Percentiles rank a stretch among this genome's conserved stretches.
Conservation (phyloP, 2,329 filamentous ascomycete genomes). For the Aspergillus uvarum region DNA sequence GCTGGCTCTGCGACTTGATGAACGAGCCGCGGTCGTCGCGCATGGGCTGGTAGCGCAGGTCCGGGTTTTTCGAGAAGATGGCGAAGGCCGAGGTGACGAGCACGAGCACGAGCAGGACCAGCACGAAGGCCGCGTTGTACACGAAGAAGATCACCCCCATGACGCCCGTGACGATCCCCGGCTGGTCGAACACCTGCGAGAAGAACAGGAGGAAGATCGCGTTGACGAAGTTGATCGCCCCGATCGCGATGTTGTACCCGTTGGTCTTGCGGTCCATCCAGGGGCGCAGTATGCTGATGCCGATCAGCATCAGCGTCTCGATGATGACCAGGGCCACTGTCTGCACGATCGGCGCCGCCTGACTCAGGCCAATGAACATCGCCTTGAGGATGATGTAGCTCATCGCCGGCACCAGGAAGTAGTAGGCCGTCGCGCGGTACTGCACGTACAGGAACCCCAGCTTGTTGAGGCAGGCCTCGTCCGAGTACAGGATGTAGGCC, state of each 20-base stretch:
- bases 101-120: slow-evolving; percentile 79
- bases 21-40: slow-evolving; percentile 91
- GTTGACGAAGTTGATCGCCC: slow-evolving; percentile 84
- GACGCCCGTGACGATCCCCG: slow-evolving; percentile 77
- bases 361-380: slow-evolving; percentile 80
- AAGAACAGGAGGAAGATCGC: slow-evolving; percentile 85
- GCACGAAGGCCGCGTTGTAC: slow-evolving; percentile 76
- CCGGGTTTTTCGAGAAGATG: slow-evolving; percentile 87
- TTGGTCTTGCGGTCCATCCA: slow-evolving; percentile 99
- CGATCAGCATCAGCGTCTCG: slow-evolving; percentile 74
- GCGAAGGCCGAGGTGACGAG: slow-evolving; percentile 73
- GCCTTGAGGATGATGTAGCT: slow-evolving; percentile 77
- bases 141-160: slow-evolving; percentile 88
- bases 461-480: slow-evolving; percentile 86
- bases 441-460: slow-evolving; percentile 98
- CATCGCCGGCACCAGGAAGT: slow-evolving; percentile 81
- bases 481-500: slow-evolving; percentile 92
- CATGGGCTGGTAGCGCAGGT: slow-evolving; percentile 93
- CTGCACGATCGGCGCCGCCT: slow-evolving; percentile 68
- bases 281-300: slow-evolving; percentile 75
- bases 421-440: slow-evolving; percentile 92
- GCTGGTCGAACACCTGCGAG: slow-evolving; percentile 79
- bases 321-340: slow-evolving; percentile 80
- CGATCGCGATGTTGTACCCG: slow-evolving; percentile 90
- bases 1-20: slow-evolving; percentile 88